phyloP scores from a whole-genome alignment of 306 rosid species.

The Sphenostylis stenocarpa region DNA sequence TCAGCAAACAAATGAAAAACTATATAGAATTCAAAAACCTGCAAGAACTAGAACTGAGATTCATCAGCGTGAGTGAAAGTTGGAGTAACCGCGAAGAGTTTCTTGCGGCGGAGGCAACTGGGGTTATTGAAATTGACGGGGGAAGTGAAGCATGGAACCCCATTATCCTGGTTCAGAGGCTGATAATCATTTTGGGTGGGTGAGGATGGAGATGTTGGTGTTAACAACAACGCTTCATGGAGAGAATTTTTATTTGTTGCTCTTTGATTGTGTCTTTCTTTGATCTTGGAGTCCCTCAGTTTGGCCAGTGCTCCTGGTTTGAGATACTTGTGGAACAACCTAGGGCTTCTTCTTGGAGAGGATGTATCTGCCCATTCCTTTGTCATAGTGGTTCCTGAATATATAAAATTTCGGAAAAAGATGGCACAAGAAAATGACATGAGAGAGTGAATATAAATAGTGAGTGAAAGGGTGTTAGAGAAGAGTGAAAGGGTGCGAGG shows the following conservation, averaged over 20 bases:
- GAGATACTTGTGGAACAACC: slow-evolving; percentile 16
- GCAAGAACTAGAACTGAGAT: not conserved
- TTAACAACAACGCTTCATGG: not conserved
- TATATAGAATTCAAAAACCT: not conserved
- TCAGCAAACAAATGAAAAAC: not conserved
- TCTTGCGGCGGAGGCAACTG: slow-evolving; percentile 33
- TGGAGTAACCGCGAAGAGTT: slow-evolving; percentile 38
- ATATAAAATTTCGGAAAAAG: not conserved
- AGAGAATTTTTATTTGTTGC: not conserved
- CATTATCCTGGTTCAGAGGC: not conserved
- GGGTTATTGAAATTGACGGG: slow-evolving; percentile 24
- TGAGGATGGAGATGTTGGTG: not conserved
- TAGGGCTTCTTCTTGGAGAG: slow-evolving; percentile 10
- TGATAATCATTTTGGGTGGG: not conserved
- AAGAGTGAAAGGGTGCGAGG: not conserved
- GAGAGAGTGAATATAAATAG: not conserved
- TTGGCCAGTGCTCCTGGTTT: slow-evolving; percentile 35
- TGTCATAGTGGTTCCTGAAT: not conserved
- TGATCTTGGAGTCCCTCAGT: not conserved
- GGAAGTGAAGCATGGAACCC: slow-evolving; percentile 31
- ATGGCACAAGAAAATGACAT: not conserved
- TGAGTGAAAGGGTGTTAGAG: not conserved
- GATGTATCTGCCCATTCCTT: not conserved
- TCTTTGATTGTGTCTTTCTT: not conserved
- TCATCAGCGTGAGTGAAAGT: not conserved